A percentile compares a stretch with the other conserved stretches of the same genome.
These are phyloP conservation scores for Zea mays DNA, from an alignment of 176 grass and related monocot genomes.

Conservation along the genomic window Zm-B73-REFERENCE-NAM-5.0 NC_050096.1:8056501-8057000, in stretches of 20 bases:
- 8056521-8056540: conserved; percentile 6
- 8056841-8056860: conserved; percentile 49
- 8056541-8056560: neutral
- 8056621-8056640: neutral
- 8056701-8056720: conserved; percentile 70
- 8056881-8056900: conserved; percentile 47
- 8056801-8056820: conserved; percentile 62
- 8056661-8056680: conserved; percentile 55
- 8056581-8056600: neutral
- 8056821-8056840: conserved; percentile 85
- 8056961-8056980: neutral
- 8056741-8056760: conserved; percentile 76
- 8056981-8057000: neutral
- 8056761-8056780: conserved; percentile 76
- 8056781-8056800: conserved; percentile 68
- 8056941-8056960: neutral
- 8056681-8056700: conserved; percentile 83
- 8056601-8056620: no score
- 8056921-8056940: neutral
- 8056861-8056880: conserved; percentile 30
- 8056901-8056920: conserved; percentile 2
- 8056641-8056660: conserved; percentile 7
- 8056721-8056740: conserved; percentile 76
- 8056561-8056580: neutral
- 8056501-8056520: neutral